These are phyloP conservation scores for Metschnikowia henanensis DNA, from an alignment of 805 yeast genomes.

Conservation along the genomic window DNA sequence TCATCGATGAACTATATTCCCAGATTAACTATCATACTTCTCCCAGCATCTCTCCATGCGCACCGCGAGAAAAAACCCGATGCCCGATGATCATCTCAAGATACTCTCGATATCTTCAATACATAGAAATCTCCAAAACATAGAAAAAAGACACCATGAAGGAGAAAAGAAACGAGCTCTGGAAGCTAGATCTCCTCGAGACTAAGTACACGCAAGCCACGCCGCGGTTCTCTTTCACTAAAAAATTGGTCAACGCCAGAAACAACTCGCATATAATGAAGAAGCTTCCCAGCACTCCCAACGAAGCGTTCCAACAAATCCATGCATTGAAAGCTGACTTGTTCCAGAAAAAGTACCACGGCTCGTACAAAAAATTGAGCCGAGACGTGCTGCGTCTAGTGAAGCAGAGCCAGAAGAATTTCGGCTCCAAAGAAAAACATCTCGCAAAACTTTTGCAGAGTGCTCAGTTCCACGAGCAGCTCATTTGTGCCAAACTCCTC, in stretches of 20 bases:
- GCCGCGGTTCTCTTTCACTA: conserved; percentile 52
- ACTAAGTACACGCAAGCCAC: conserved; percentile 41
- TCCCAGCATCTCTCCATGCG: too few species aligned
- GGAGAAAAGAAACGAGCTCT: conserved; percentile 41
- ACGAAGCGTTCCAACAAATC: conserved; percentile 48
- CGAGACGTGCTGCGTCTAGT: conserved; percentile 33
- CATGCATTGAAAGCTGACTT: conserved; percentile 42
- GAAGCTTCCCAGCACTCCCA: conserved; percentile 38
- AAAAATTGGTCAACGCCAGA: conserved; percentile 45
- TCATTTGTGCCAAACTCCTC: conserved; percentile 34
- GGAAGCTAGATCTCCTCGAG: conserved; percentile 60
- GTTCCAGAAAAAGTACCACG: conserved; percentile 51
- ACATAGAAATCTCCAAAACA: background rate
- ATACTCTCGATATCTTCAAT: background rate
- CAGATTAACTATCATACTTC: too few species aligned
- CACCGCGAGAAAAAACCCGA: background rate
- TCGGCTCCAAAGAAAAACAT: conserved; percentile 12
- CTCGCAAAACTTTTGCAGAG: conserved; percentile 24
- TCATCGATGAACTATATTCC: too few species aligned
- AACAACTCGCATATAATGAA: conserved; percentile 41
- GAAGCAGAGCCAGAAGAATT: conserved; percentile 18
- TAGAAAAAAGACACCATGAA: conserved; percentile 10
- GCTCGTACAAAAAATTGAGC: conserved; percentile 40
- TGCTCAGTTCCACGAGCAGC: conserved; percentile 20
- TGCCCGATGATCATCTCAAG: conserved; percentile 11